phyloP scores from a whole-genome alignment of 2,329 filamentous ascomycete genomes.

The Colletotrichum australisinense region DNA sequence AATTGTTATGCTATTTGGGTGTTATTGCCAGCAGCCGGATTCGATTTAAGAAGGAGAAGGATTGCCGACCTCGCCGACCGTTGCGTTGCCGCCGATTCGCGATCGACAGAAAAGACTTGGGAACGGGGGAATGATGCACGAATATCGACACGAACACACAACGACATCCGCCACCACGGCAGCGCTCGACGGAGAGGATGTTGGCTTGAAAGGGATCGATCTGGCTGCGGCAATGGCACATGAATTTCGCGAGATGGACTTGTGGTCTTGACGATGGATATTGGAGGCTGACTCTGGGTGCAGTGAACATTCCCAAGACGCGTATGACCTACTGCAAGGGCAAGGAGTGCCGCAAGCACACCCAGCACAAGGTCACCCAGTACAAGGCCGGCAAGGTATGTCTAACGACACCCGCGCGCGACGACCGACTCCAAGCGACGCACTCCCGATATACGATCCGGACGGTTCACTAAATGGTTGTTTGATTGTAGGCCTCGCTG shows the following conservation, averaged over 20 bases:
- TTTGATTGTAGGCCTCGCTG: slow-evolving; percentile 76
- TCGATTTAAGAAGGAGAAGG: not conserved
- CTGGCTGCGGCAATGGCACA: slow-evolving; percentile 22
- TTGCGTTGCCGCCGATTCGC: slow-evolving; percentile 20
- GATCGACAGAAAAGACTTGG: slow-evolving; percentile 18
- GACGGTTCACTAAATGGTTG: not conserved
- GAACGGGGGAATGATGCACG: not conserved
- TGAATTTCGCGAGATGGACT: not conserved
- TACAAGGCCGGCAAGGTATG: slow-evolving; percentile 93
- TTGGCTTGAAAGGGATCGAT: not conserved
- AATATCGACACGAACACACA: not conserved
- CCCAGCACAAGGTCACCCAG: slow-evolving; percentile 92
- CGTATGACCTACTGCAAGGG: slow-evolving; percentile 98
- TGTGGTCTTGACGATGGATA: not conserved
- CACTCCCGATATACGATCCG: not conserved
- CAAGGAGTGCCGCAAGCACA: slow-evolving; percentile 93
- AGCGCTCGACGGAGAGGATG: not conserved
- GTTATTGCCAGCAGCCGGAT: slow-evolving; percentile 22
- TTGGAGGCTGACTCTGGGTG: slow-evolving; percentile 45
- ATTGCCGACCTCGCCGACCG: not conserved
- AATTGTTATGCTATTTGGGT: not conserved
- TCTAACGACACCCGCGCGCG: slow-evolving; percentile 35
- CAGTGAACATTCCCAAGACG: slow-evolving; percentile 99
- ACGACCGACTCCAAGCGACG: slow-evolving; percentile 22
- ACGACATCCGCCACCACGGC: not conserved